A percentile compares a stretch with the other conserved stretches of the same genome.
phyloP scores from a whole-genome alignment of 1,139 yeast species.

The Debaryomyces robertsiae region DNA sequence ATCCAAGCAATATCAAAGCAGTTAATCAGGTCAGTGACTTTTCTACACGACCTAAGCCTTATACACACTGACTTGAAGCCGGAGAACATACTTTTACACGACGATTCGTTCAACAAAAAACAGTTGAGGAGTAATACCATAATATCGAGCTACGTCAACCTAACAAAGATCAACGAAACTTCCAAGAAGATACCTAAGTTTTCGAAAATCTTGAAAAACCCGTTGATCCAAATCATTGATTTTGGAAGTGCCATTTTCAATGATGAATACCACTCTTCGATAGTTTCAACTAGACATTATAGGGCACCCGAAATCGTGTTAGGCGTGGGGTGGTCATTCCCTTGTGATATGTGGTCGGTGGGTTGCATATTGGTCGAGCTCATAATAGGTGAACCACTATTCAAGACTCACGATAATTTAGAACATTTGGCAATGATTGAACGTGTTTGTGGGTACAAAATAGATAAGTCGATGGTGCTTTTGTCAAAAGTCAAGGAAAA shows the following conservation, averaged over 20 bases:
- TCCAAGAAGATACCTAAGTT: slow-evolving; percentile 37
- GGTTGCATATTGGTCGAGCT: slow-evolving; percentile 93
- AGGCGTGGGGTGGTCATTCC: slow-evolving; percentile 89
- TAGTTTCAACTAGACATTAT: slow-evolving; percentile 94
- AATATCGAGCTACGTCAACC: slow-evolving; percentile 32
- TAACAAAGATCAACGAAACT: slow-evolving; percentile 22
- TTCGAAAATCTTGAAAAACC: slow-evolving; percentile 65
- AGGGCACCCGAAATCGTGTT: slow-evolving; percentile 96
- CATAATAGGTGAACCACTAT: slow-evolving; percentile 92
- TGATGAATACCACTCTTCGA: slow-evolving; percentile 90
- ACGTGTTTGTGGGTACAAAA: slow-evolving; percentile 55
- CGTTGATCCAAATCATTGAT: slow-evolving; percentile 87
- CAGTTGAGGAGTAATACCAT: slow-evolving; percentile 38
- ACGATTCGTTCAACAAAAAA: slow-evolving; percentile 49
- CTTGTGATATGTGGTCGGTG: slow-evolving; percentile 95
- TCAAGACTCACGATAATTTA: slow-evolving; percentile 90
- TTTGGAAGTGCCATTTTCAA: slow-evolving; percentile 94
- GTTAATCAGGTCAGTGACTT: slow-evolving; percentile 80
- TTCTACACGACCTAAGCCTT: slow-evolving; percentile 82
- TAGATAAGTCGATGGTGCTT: slow-evolving; percentile 42
- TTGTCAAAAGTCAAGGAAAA: slow-evolving; percentile 39
- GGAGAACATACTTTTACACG: slow-evolving; percentile 82
- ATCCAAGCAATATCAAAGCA: slow-evolving; percentile 89
- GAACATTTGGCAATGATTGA: slow-evolving; percentile 98
- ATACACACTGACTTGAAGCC: slow-evolving; percentile 97